phyloP scores from a whole-genome alignment of 1,284 basidiomycete species.

The Entoloma clypeatum region DNA sequence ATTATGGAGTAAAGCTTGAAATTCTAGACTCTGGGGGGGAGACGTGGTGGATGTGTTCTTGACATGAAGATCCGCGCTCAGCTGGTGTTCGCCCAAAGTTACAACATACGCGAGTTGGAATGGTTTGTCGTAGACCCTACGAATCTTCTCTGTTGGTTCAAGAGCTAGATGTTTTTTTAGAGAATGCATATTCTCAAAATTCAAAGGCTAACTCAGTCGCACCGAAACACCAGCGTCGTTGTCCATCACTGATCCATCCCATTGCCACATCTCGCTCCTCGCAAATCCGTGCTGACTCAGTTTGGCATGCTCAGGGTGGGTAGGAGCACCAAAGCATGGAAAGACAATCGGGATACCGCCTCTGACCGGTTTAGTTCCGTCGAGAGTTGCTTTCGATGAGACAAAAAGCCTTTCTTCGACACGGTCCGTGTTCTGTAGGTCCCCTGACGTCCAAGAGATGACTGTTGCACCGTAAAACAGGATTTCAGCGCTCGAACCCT shows the following conservation, averaged over 20 bases:
- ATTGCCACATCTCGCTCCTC: conserved; percentile 68
- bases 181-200: conserved; percentile 9
- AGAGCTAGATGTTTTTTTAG: conserved; percentile 43
- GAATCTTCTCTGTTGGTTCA: conserved; percentile 56
- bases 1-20: conserved; percentile 85
- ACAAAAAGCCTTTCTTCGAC: conserved; percentile 76
- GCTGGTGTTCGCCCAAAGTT: conserved; percentile 69
- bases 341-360: conserved; percentile 87
- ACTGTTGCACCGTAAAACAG: conserved; percentile 81
- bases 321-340: conserved; percentile 82
- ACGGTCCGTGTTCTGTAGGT: conserved; percentile 33
- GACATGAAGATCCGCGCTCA: conserved; percentile 78
- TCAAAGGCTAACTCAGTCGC: conserved; percentile 62
- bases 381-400: conserved; percentile 69
- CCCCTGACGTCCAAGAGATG: conserved; percentile 67
- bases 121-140: conserved; percentile 51
- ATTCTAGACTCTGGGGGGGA: conserved; percentile 51
- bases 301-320: conserved; percentile 66
- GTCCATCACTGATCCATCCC: conserved; percentile 63
- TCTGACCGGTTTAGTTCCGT: conserved; percentile 64
- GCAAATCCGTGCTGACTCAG: conserved; percentile 85
- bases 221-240: conserved; percentile 70
- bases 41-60: conserved; percentile 49
- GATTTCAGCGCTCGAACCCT: conserved; percentile 74
- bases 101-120: conserved; percentile 78